Percentiles rank a stretch among this genome's conserved stretches.
Evolutionary conservation across 1,139 yeast genomes (phyloP).

Genomic region (Zygosaccharomyces sapae): DNA sequence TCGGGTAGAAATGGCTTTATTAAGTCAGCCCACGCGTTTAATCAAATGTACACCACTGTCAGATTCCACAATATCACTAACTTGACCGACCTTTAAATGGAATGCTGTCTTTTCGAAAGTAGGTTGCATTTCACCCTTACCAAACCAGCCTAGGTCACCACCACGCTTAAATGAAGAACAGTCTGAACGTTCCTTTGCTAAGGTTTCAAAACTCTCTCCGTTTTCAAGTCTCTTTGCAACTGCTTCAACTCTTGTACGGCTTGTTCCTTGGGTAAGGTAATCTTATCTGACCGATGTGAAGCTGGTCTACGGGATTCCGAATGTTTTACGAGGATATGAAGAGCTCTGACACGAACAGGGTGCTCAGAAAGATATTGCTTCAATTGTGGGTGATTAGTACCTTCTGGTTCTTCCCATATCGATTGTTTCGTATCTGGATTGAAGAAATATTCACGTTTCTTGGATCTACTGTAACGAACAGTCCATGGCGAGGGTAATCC

Average conservation of each 20-base stretch:
- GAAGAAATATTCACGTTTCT: conserved; percentile 77
- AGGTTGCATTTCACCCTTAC: conserved; percentile 92
- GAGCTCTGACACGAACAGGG: conserved; percentile 60
- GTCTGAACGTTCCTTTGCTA: conserved; percentile 83
- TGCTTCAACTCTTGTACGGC: conserved; percentile 63
- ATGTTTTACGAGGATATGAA: conserved; percentile 81
- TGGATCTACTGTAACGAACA: conserved; percentile 71
- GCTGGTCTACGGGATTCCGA: conserved; percentile 81
- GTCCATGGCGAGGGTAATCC: conserved; percentile 91
- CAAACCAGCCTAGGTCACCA: conserved; percentile 89
- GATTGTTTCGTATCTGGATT: conserved; percentile 69
- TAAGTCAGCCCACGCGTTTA: conserved; percentile 74
- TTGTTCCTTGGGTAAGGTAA: conserved; percentile 78
- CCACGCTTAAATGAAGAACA: conserved; percentile 82
- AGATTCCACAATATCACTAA: conserved; percentile 78
- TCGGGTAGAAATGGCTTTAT: no score
- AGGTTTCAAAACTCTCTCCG: conserved; percentile 53
- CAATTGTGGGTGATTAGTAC: conserved; percentile 63
- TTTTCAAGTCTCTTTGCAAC: conserved; percentile 55
- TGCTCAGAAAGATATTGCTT: conserved; percentile 50
- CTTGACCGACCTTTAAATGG: conserved; percentile 73
- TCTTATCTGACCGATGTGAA: conserved; percentile 79
- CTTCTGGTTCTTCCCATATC: conserved; percentile 89
- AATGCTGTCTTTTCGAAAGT: conserved; percentile 86
- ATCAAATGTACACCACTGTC: conserved; percentile 89